These are phyloP conservation scores for Leccinum arenicola DNA, from an alignment of 768 basidiomycete genomes.

Conservation along the genomic window DNA sequence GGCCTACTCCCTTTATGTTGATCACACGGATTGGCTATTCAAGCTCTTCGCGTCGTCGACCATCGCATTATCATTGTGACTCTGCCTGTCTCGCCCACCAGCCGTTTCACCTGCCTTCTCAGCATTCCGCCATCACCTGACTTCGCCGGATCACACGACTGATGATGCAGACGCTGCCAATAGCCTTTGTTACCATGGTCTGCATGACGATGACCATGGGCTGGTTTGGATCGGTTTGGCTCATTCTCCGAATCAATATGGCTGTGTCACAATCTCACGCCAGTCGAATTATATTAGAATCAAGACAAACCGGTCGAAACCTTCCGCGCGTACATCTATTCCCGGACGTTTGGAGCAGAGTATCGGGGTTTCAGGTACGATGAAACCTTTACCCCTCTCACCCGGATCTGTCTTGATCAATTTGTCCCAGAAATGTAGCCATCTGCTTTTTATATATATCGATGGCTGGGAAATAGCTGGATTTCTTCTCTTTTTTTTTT, in stretches of 20 bases:
- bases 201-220: neutral
- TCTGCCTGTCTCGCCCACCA: neutral
- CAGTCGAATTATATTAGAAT: neutral
- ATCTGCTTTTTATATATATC: neutral
- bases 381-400: neutral
- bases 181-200: neutral
- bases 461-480: neutral
- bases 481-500: too few relatives aligned
- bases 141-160: neutral
- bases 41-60: neutral
- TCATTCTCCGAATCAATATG: slow-evolving; percentile 9
- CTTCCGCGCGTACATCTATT: neutral
- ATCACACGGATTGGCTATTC: neutral
- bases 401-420: neutral
- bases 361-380: neutral
- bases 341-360: neutral
- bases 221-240: slow-evolving; percentile 6
- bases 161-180: neutral
- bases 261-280: neutral
- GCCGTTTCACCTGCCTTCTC: neutral
- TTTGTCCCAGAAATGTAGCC: neutral
- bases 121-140: slow-evolving; percentile 9
- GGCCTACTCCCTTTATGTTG: neutral
- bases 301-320: neutral
- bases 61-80: neutral